Evolutionary conservation across 768 basidiomycete genomes (phyloP).

Genomic region (Lactarius vividus): DNA sequence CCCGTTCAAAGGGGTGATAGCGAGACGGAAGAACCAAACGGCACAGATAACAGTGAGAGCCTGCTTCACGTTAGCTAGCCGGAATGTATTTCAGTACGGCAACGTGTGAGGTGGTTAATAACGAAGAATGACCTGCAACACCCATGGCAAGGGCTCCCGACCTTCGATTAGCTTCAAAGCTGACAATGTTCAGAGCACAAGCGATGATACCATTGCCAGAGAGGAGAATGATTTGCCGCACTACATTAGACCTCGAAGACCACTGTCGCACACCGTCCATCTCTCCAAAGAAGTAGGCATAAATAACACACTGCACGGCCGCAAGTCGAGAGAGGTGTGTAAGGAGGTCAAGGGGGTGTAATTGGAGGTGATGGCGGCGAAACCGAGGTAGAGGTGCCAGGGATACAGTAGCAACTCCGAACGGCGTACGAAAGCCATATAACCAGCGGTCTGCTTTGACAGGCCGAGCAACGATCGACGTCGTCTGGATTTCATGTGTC

Average conservation of each 20-base stretch:
- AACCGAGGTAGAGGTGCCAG: conserved; percentile 21
- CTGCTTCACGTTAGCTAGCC: conserved; percentile 84
- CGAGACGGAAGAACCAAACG: conserved; percentile 78
- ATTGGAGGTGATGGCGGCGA: conserved; percentile 36
- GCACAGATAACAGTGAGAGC: conserved; percentile 86
- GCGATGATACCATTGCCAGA: conserved; percentile 82
- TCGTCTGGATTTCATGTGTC: conserved; percentile 73
- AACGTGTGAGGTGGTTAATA: background rate
- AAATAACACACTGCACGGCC: conserved; percentile 77
- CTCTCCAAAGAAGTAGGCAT: conserved; percentile 82
- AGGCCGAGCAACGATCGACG: conserved; percentile 28
- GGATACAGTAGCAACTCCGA: conserved; percentile 24
- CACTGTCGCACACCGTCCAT: conserved; percentile 50
- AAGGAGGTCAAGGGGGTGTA: conserved; percentile 83
- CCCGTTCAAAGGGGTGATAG: conserved; percentile 75
- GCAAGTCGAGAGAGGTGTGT: conserved; percentile 91
- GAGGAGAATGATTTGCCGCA: conserved; percentile 41
- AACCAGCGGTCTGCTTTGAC: conserved; percentile 10
- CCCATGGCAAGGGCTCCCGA: conserved; percentile 89
- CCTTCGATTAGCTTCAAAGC: conserved; percentile 93
- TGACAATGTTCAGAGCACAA: conserved; percentile 90
- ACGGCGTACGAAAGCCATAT: conserved; percentile 4
- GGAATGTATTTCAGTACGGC: conserved; percentile 6
- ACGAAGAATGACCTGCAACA: conserved; percentile 65
- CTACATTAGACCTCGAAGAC: conserved; percentile 34